Base-by-base conservation (phyloP, 306 rosid species). In the Adenanthera pavonina region DNA sequence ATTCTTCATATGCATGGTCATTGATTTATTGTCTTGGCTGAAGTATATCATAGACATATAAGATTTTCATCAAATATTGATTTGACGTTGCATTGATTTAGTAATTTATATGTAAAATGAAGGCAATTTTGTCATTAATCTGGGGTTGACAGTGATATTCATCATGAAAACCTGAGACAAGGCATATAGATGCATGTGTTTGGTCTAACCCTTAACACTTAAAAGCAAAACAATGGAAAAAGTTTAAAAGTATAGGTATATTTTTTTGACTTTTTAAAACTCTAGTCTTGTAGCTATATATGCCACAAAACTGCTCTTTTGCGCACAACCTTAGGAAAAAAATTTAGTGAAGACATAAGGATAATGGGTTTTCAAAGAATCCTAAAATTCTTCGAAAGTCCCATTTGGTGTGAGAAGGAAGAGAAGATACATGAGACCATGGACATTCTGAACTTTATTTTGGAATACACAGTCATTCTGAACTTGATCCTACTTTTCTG, bases 11-110 rank as follows among this genome's bases (percentile, higher is more conserved):
- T 33, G 25, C 34, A 19, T 53, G 35, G 30, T 49, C 52, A 35
- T 47, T 62, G 40, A 10, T 66, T 78, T 43, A 65, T 77, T 65
- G 62, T 36, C 40, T 8, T 69, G 62, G 73, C 67, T 76, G 17
- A 36, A 38, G n/a, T 25, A 25, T 47, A 25, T 44, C 57, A 69
- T 19, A 69, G 51, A 43, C 53, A 20, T 69, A 20, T 69, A 43
- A 44, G 54, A 69, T 44, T 11, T 43, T 68, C 19, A 68, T 41
- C 52, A 68, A 20, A 68, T 68, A 43, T 41, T 57, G 64, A 20
- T 57, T 13, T 19, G 54, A 69, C 54, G 9, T 69, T 48, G 15
- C 38, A 10, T 69, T 48, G 4, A 33, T 71, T 48, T 71, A 11
- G 59, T 71, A 33, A 71, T 48, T 47, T 46, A 48, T 71, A 48